Conservation (phyloP, 345 rosid species). For the Microthlaspi erraticum region DNA sequence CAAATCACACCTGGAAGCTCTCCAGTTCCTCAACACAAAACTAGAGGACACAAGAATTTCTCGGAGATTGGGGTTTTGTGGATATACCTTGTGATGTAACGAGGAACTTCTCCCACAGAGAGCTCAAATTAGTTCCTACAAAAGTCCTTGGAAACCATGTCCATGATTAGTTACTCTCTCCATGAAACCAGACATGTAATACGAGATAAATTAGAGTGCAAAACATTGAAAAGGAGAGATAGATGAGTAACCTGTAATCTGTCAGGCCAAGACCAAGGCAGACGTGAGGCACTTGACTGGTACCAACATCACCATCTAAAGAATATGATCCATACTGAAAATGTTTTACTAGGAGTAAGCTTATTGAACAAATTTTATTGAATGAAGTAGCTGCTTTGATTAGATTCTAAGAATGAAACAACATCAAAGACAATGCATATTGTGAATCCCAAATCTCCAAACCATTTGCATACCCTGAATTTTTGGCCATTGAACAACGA, state of each 20-base stretch:
- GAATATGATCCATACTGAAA: constrained; percentile 78
- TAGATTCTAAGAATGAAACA: neutral
- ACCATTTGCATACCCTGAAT: constrained; percentile 64
- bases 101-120: constrained; percentile 80
- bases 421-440: neutral
- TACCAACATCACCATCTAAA: constrained; percentile 47
- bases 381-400: constrained; percentile 16
- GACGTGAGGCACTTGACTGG: constrained; percentile 46
- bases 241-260: constrained; percentile 70
- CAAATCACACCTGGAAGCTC: constrained; percentile 13
- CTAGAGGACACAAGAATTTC: neutral
- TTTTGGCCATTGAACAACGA: constrained; percentile 81
- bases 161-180: constrained; percentile 30
- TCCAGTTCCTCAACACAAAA: neutral
- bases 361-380: constrained; percentile 1
- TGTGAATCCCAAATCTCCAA: no score
- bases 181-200: constrained; percentile 5
- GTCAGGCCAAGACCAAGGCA: constrained; percentile 86
- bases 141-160: constrained; percentile 64
- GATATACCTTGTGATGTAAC: constrained; percentile 70
- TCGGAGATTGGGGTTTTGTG: neutral
- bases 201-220: neutral
- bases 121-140: constrained; percentile 85
- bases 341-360: constrained; percentile 1
- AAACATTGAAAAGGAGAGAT: neutral